Conservation (phyloP, 345 rosid genomes). For the Stellera chamaejasme region DNA sequence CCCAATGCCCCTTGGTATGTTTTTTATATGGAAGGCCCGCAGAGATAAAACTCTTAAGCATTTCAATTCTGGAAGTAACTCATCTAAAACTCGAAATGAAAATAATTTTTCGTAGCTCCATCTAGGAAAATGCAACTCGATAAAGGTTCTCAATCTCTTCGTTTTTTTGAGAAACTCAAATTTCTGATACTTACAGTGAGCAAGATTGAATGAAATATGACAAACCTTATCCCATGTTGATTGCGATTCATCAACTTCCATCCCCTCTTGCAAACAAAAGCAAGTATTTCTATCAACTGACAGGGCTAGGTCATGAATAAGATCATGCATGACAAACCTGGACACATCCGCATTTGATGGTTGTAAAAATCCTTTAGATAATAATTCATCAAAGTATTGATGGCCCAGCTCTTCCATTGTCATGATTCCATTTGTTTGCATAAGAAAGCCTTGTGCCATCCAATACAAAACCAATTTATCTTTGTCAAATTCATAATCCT, state of each 20-base stretch:
- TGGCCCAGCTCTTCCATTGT: constrained; percentile 4
- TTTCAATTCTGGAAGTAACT: constrained; percentile 9
- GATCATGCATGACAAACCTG: constrained; percentile 24
- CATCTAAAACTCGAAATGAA: background rate
- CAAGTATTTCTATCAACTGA: constrained; percentile 7
- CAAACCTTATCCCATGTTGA: background rate
- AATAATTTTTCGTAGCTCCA: background rate
- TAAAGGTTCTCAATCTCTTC: constrained; percentile 15
- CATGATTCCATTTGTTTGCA: constrained; percentile 4
- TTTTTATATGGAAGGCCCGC: background rate
- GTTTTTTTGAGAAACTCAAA: constrained; percentile 1
- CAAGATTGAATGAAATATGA: constrained; percentile 6
- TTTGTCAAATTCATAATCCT: constrained; percentile 13
- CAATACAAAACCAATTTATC: constrained; percentile 10
- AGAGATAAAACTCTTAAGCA: constrained; percentile 15
- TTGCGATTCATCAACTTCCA: background rate
- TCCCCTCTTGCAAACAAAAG: constrained; percentile 6
- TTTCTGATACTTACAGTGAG: background rate
- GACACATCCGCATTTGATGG: background rate
- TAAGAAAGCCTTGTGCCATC: constrained; percentile 15
- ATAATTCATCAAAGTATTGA: constrained; percentile 12
- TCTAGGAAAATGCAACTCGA: background rate
- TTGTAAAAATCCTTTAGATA: constrained; percentile 24
- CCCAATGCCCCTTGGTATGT: constrained; percentile 10
- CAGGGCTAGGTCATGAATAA: constrained; percentile 20